These are phyloP conservation scores for Halenospora varia DNA, from an alignment of 495 filamentous ascomycete species.

Conservation along the genomic window DNA sequence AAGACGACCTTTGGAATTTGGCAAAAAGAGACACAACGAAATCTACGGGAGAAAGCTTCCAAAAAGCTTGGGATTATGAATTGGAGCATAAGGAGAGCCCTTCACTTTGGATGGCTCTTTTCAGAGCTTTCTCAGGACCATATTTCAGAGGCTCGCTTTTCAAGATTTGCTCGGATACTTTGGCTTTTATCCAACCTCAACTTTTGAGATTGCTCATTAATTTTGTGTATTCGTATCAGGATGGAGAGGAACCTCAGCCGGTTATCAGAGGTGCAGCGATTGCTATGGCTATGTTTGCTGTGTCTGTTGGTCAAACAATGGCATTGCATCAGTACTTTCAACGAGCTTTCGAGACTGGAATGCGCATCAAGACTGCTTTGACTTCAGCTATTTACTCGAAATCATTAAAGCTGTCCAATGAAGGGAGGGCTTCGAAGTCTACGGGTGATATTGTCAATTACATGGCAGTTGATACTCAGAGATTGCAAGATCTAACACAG, in stretches of 20 bases:
- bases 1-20: constrained; percentile 96
- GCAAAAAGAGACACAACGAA: constrained; percentile 75
- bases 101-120: constrained; percentile 88
- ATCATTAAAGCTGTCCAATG: constrained; percentile 83
- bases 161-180: constrained; percentile 77
- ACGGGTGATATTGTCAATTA: constrained; percentile 99
- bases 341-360: constrained; percentile 87
- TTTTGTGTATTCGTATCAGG: constrained; percentile 77
- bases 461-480: constrained; percentile 96
- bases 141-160: constrained; percentile 77
- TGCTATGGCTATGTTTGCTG: constrained; percentile 85
- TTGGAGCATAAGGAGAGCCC: constrained; percentile 68
- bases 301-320: constrained; percentile 78
- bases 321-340: constrained; percentile 95
- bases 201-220: constrained; percentile 78
- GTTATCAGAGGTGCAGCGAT: constrained; percentile 82
- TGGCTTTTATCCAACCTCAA: constrained; percentile 90
- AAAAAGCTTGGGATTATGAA: constrained; percentile 74
- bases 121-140: constrained; percentile 77
- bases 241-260: constrained; percentile 51
- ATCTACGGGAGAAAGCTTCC: constrained; percentile 60
- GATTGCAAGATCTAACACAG: constrained; percentile 90
- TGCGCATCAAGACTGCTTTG: constrained; percentile 88
- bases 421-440: constrained; percentile 84
- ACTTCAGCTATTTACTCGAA: constrained; percentile 92